Conservation (phyloP, 306 rosid genomes). For the Prunus armeniaca region DNA sequence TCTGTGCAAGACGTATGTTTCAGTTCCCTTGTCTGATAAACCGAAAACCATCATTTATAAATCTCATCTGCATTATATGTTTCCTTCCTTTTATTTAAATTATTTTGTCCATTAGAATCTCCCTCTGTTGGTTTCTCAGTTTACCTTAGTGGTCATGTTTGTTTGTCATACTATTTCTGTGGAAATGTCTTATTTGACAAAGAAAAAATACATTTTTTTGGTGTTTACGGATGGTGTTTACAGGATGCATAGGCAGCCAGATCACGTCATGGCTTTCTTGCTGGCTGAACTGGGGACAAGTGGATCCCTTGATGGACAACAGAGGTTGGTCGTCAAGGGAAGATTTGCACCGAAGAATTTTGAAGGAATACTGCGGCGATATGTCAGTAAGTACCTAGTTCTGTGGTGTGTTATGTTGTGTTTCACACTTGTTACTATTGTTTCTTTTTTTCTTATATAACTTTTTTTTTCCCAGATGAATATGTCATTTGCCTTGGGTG, state of each 20-base stretch:
- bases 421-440: not conserved
- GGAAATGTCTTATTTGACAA: not conserved
- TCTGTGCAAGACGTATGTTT: conserved; percentile 59
- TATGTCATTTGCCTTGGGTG: conserved; percentile 89
- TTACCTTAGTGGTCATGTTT: not conserved
- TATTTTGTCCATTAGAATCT: not conserved
- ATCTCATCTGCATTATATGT: not conserved
- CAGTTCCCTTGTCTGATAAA: not conserved
- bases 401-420: not conserved
- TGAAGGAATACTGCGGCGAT: conserved; percentile 92
- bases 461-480: conserved; percentile 52
- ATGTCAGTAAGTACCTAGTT: conserved; percentile 62
- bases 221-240: not conserved
- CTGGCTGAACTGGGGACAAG: conserved; percentile 95
- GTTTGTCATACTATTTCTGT: not conserved
- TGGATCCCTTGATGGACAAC: conserved; percentile 97
- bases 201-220: too few species aligned
- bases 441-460: not conserved
- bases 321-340: conserved; percentile 91
- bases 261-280: conserved; percentile 93
- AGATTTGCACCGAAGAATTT: conserved; percentile 96
- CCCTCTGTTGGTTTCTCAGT: not conserved
- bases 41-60: not conserved
- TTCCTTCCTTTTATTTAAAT: not conserved
- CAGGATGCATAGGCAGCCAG: conserved; percentile 97